These are phyloP conservation scores for Gastrolobium bilobum DNA, from an alignment of 306 rosid species.

Conservation along the genomic window DNA sequence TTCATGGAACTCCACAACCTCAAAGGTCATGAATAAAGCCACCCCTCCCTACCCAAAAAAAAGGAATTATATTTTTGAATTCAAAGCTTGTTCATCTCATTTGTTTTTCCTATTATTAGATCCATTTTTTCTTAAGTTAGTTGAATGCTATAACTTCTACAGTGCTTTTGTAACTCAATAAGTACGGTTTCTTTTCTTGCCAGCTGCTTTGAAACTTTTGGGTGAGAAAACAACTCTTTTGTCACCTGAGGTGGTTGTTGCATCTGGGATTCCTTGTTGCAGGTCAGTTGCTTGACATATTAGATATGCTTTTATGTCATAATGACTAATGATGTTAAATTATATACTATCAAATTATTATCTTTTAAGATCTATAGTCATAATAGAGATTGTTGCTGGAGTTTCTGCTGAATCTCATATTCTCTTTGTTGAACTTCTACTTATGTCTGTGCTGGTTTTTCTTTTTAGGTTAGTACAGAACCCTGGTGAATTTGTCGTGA, in stretches of 20 bases:
- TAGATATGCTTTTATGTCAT: slow-evolving; percentile 23
- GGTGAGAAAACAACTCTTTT: slow-evolving; percentile 96
- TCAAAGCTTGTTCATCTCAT: slow-evolving; percentile 39
- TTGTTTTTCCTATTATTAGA: slow-evolving; percentile 26
- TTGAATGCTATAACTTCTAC: slow-evolving; percentile 52
- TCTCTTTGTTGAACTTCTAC: slow-evolving; percentile 52
- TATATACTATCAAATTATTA: slow-evolving; percentile 10
- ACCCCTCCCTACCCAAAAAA: not conserved
- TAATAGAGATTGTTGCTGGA: slow-evolving; percentile 28
- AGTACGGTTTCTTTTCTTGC: slow-evolving; percentile 69
- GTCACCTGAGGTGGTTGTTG: slow-evolving; percentile 84
- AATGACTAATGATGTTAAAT: slow-evolving; percentile 21
- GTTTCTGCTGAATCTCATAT: slow-evolving; percentile 33
- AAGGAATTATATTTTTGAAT: slow-evolving; percentile 10
- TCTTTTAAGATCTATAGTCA: slow-evolving; percentile 43
- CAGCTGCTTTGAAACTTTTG: slow-evolving; percentile 95
- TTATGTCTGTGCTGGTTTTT: slow-evolving; percentile 53
- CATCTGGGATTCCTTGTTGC: slow-evolving; percentile 93
- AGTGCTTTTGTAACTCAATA: slow-evolving; percentile 61
- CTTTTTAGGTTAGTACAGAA: slow-evolving; percentile 90
- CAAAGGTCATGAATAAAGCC: not conserved
- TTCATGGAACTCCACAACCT: not conserved
- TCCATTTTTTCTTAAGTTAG: slow-evolving; percentile 34
- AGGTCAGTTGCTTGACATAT: slow-evolving; percentile 69
- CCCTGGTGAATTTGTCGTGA: slow-evolving; percentile 99